phyloP scores from a whole-genome alignment of 1,139 yeast species.

The Pichia cactophila region DNA sequence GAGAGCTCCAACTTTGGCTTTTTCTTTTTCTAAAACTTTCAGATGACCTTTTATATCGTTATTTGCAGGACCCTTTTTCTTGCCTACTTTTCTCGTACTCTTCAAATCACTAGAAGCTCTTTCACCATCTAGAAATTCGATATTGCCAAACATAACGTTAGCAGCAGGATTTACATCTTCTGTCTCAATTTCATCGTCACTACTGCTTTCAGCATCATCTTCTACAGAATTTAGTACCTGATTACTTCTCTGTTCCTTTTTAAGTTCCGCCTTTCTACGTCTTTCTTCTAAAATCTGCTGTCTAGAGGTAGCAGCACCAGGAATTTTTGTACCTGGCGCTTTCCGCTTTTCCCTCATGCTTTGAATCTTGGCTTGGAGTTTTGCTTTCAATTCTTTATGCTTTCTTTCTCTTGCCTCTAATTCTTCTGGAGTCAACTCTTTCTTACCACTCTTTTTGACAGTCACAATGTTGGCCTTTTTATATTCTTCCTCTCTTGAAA shows the following conservation, averaged over 20 bases:
- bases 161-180: conserved; percentile 14
- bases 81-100: conserved; percentile 49
- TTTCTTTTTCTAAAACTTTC: conserved; percentile 64
- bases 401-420: conserved; percentile 45
- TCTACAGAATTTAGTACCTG: conserved; percentile 30
- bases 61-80: conserved; percentile 76
- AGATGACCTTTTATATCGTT: conserved; percentile 82
- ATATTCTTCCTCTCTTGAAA: conserved; percentile 1
- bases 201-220: conserved; percentile 30
- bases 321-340: conserved; percentile 78
- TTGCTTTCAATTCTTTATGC: conserved; percentile 46
- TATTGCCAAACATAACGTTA: conserved; percentile 67
- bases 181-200: conserved; percentile 33
- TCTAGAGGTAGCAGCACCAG: conserved; percentile 77
- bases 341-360: conserved; percentile 71
- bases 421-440: conserved; percentile 38
- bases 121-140: conserved; percentile 76
- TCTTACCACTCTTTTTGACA: conserved; percentile 20
- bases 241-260: conserved; percentile 34
- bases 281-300: conserved; percentile 63
- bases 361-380: conserved; percentile 66
- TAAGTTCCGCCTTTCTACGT: conserved; percentile 37
- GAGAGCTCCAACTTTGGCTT: conserved; percentile 51
- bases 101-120: conserved; percentile 71
- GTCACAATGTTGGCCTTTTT: conserved; percentile 13